These are phyloP conservation scores for Penicillium sp. DNA, from an alignment of 2,329 filamentous ascomycete genomes.

Conservation along the genomic window DNA sequence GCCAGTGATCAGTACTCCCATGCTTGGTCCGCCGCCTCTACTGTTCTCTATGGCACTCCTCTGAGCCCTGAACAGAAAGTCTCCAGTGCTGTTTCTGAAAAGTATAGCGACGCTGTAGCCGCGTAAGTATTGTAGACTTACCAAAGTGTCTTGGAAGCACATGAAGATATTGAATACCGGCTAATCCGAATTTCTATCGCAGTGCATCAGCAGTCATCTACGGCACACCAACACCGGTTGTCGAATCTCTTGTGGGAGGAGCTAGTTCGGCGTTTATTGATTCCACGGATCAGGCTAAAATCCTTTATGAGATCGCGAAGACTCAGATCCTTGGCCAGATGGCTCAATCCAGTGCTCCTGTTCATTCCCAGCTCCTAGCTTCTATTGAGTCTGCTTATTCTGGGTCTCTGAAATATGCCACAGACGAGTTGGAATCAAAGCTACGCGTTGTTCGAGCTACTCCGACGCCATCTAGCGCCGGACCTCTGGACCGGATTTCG, in stretches of 20 bases:
- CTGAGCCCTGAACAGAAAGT: slow-evolving; percentile 46
- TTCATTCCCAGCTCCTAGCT: slow-evolving; percentile 39
- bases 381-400: slow-evolving; percentile 27
- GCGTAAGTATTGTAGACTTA: slow-evolving; percentile 46
- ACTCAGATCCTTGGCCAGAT: slow-evolving; percentile 69
- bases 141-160: background rate
- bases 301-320: slow-evolving; percentile 66
- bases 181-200: slow-evolving; percentile 1
- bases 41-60: slow-evolving; percentile 53
- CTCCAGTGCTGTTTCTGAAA: slow-evolving; percentile 53
- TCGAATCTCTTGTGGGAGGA: slow-evolving; percentile 1
- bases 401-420: slow-evolving; percentile 23
- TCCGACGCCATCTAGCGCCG: slow-evolving; percentile 45
- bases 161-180: background rate
- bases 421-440: slow-evolving; percentile 16
- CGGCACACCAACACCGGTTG: slow-evolving; percentile 4
- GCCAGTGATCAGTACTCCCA: slow-evolving; percentile 58
- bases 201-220: slow-evolving; percentile 12
- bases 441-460: slow-evolving; percentile 49
- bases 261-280: slow-evolving; percentile 37
- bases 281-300: slow-evolving; percentile 64
- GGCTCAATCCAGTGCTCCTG: slow-evolving; percentile 59
- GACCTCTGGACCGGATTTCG: slow-evolving; percentile 56
- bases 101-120: slow-evolving; percentile 57
- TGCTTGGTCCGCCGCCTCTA: slow-evolving; percentile 58